These are phyloP conservation scores for Oenanthe sinensis DNA, from an alignment of 129 eudicot genomes.

Conservation along the genomic window DNA sequence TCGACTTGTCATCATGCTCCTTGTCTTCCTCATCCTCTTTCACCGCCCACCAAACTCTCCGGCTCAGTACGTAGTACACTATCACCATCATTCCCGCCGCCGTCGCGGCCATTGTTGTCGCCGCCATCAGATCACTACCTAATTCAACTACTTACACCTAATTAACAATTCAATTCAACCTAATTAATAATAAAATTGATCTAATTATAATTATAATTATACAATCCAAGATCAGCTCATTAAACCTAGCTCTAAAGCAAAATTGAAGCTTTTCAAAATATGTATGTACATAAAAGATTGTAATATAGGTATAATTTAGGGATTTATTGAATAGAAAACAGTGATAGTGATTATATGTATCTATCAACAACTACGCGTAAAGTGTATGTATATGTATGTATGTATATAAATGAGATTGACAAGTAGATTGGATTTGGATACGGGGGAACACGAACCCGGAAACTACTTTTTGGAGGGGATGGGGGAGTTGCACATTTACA, in stretches of 20 bases:
- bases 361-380: too few species aligned
- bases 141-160: background rate
- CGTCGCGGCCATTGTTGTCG: slow-evolving; percentile 88
- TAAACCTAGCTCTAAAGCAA: background rate
- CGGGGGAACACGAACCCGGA: slow-evolving; percentile 2
- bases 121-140: slow-evolving; percentile 56
- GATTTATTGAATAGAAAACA: background rate
- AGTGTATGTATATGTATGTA: background rate
- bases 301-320: background rate
- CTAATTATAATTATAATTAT: background rate
- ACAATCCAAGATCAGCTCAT: background rate
- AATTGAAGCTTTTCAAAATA: background rate
- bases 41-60: slow-evolving; percentile 39
- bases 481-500: background rate
- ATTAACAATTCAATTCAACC: background rate
- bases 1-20: slow-evolving; percentile 37
- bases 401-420: background rate
- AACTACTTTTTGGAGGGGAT: slow-evolving; percentile 6
- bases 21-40: slow-evolving; percentile 26
- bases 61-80: slow-evolving; percentile 56
- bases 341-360: background rate
- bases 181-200: background rate
- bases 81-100: slow-evolving; percentile 84
- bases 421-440: background rate
- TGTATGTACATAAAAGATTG: too few species aligned